Evolutionary conservation across 2,329 filamentous ascomycete species (phyloP).

Genomic region (Monosporascus sp.): DNA sequence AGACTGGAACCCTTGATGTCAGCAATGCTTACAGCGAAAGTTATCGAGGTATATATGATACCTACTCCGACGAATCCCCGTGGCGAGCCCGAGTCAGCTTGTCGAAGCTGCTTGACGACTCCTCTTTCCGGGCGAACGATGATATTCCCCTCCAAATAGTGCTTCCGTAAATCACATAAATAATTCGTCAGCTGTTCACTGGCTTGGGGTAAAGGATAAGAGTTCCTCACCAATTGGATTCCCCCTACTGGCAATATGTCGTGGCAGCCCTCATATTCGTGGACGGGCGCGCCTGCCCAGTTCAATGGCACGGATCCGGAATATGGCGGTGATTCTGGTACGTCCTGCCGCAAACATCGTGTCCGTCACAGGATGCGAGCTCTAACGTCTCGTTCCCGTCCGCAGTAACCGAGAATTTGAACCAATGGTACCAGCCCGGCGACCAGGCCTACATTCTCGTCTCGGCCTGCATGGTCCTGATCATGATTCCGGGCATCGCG

Average conservation of each 20-base stretch:
- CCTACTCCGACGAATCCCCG: too few species aligned
- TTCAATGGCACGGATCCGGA: slow-evolving; percentile 62
- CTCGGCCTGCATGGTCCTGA: slow-evolving; percentile 83
- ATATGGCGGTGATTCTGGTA: slow-evolving; percentile 74
- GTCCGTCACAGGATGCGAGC: slow-evolving; percentile 1
- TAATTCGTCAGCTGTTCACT: not conserved
- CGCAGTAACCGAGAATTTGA: slow-evolving; percentile 76
- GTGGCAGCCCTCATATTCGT: slow-evolving; percentile 40
- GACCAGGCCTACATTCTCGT: slow-evolving; percentile 94
- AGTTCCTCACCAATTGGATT: slow-evolving; percentile 1
- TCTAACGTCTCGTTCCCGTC: slow-evolving; percentile 7
- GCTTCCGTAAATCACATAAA: not conserved
- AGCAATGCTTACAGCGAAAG: not conserved
- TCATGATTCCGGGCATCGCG: slow-evolving; percentile 95
- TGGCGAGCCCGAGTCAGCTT: too few species aligned
- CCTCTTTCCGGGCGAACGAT: too few species aligned
- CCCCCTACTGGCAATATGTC: slow-evolving; percentile 41
- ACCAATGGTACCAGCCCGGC: slow-evolving; percentile 90
- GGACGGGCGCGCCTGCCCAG: slow-evolving; percentile 50
- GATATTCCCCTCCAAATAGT: too few species aligned
- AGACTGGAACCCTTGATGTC: not conserved
- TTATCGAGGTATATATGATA: too few species aligned
- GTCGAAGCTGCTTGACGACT: too few species aligned
- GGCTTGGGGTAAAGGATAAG: not conserved
- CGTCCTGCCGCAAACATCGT: slow-evolving; percentile 30